phyloP scores from a whole-genome alignment of 1,139 yeast species.

The Saccharomyces hybrid region DNA sequence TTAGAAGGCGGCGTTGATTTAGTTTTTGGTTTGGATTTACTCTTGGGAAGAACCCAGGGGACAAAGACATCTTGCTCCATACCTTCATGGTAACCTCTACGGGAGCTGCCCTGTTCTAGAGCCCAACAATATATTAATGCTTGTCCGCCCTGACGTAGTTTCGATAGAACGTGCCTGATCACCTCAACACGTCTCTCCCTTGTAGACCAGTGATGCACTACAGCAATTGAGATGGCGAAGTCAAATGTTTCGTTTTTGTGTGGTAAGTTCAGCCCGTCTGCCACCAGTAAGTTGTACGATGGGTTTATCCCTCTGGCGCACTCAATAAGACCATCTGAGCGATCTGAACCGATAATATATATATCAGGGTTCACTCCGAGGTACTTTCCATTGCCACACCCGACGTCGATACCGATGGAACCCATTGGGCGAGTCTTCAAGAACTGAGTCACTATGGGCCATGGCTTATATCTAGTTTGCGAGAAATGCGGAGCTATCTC shows the following conservation, averaged over 20 bases:
- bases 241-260: slow-evolving; percentile 57
- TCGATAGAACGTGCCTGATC: slow-evolving; percentile 54
- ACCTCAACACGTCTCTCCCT: slow-evolving; percentile 70
- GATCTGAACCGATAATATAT: slow-evolving; percentile 71
- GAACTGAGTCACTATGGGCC: slow-evolving; percentile 89
- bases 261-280: slow-evolving; percentile 72
- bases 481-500: slow-evolving; percentile 91
- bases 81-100: slow-evolving; percentile 83
- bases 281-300: slow-evolving; percentile 47
- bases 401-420: slow-evolving; percentile 62
- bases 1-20: slow-evolving; percentile 3
- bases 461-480: slow-evolving; percentile 87
- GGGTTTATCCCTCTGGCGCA: slow-evolving; percentile 53
- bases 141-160: slow-evolving; percentile 52
- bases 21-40: slow-evolving; percentile 24
- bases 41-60: slow-evolving; percentile 78
- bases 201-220: slow-evolving; percentile 91
- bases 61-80: slow-evolving; percentile 90
- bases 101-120: slow-evolving; percentile 74
- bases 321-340: slow-evolving; percentile 65
- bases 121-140: slow-evolving; percentile 94
- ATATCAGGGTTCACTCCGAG: slow-evolving; percentile 60
- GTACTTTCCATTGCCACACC: slow-evolving; percentile 96
- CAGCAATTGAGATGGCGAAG: slow-evolving; percentile 93
- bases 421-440: slow-evolving; percentile 39